Percentiles rank a stretch among this genome's conserved stretches.
phyloP scores from a whole-genome alignment of 2,329 filamentous ascomycete species.

The Thielaviopsis cerberus region DNA sequence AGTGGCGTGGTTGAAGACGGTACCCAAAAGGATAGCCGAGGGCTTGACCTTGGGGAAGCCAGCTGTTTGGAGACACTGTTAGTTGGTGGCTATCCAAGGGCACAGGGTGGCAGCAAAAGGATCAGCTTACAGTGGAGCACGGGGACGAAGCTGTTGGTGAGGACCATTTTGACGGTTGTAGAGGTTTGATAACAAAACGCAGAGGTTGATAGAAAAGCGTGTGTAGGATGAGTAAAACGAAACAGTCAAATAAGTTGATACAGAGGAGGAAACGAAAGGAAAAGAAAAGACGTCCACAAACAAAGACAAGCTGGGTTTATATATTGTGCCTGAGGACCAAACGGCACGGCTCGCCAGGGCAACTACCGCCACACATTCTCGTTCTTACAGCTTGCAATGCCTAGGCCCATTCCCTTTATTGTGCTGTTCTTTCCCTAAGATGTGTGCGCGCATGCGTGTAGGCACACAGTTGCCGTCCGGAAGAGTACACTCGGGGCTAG shows the following conservation, averaged over 20 bases:
- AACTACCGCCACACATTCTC: background rate
- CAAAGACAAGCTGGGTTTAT: background rate
- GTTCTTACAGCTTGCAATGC: background rate
- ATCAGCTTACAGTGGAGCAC: conserved; percentile 8
- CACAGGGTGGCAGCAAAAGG: background rate
- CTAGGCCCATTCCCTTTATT: no score
- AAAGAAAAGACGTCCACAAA: background rate
- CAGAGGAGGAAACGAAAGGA: background rate
- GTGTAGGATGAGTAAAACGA: background rate
- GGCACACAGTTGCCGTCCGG: no score
- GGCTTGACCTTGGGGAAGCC: conserved; percentile 71
- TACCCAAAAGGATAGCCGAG: conserved; percentile 90
- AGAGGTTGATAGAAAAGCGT: background rate
- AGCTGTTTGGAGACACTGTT: conserved; percentile 6
- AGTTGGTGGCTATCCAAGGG: background rate
- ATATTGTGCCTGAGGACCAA: background rate
- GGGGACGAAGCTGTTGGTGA: conserved; percentile 10
- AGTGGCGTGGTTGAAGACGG: conserved; percentile 82
- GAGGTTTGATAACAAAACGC: background rate
- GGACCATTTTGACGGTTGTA: conserved; percentile 9
- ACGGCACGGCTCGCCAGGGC: background rate
- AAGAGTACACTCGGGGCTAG: no score
- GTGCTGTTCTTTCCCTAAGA: no score
- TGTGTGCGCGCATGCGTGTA: no score
- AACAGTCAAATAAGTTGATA: background rate